These are phyloP conservation scores for Luffa aegyptiaca DNA, from an alignment of 306 rosid genomes.

Conservation along the genomic window DNA sequence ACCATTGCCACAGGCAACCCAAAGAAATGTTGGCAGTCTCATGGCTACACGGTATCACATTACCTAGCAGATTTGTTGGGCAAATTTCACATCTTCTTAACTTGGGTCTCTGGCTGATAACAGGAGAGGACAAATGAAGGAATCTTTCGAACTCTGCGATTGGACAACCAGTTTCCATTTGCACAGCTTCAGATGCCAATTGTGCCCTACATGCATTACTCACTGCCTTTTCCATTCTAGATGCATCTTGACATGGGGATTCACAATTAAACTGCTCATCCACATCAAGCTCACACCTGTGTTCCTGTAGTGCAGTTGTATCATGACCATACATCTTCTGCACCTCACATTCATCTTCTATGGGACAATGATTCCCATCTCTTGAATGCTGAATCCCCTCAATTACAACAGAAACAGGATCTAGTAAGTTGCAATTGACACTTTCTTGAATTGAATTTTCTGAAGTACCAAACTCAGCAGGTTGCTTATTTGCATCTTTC, in stretches of 20 bases:
- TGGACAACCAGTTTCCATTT: constrained; percentile 45
- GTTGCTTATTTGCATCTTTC: constrained; percentile 26
- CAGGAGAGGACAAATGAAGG: constrained; percentile 55
- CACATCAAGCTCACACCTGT: constrained; percentile 14
- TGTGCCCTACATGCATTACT: constrained; percentile 36
- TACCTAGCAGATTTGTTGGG: constrained; percentile 22
- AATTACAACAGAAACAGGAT: constrained; percentile 23
- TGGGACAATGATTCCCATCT: constrained; percentile 11
- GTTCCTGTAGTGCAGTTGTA: constrained; percentile 16
- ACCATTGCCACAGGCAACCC: constrained; percentile 76
- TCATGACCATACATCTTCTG: constrained; percentile 11
- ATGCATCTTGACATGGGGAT: constrained; percentile 18
- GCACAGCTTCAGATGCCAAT: constrained; percentile 50
- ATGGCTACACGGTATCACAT: constrained; percentile 38
- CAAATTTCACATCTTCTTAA: constrained; percentile 25
- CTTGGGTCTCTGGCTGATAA: constrained; percentile 28
- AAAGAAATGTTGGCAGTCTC: constrained; percentile 46
- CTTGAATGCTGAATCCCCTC: constrained; percentile 11
- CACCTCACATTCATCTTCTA: constrained; percentile 15
- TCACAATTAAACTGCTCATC: constrained; percentile 16
- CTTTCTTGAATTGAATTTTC: constrained; percentile 25
- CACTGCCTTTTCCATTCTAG: constrained; percentile 41
- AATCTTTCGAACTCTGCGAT: constrained; percentile 65
- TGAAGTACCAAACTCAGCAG: constrained; percentile 18
- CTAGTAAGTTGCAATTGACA: constrained; percentile 18